These are phyloP conservation scores for Coniosporium apollinis DNA, from an alignment of 495 filamentous ascomycete genomes.

Conservation along the genomic window DNA sequence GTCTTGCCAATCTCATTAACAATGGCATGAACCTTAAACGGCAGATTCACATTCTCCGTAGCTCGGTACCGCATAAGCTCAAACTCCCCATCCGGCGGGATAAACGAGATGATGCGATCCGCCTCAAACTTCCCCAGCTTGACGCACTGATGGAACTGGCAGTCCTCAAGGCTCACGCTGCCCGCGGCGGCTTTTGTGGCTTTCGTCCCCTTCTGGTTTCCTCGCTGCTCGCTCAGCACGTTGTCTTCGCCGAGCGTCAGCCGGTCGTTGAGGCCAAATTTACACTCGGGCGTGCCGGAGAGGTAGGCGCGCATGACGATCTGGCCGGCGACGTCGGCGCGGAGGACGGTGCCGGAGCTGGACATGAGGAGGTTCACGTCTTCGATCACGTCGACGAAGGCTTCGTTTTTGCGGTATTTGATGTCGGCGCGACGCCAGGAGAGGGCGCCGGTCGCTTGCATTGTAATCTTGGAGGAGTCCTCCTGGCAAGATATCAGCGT, in stretches of 20 bases:
- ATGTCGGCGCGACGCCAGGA: conserved; percentile 96
- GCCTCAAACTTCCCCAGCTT: conserved; percentile 95
- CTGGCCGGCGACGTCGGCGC: conserved; percentile 93
- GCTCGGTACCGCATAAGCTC: conserved; percentile 98
- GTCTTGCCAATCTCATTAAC: conserved; percentile 95
- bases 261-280: conserved; percentile 96
- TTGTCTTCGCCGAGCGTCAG: conserved; percentile 72
- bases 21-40: conserved; percentile 97
- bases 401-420: conserved; percentile 98
- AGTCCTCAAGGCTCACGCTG: conserved; percentile 92
- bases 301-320: conserved; percentile 99
- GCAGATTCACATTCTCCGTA: conserved; percentile 98
- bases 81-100: conserved; percentile 96
- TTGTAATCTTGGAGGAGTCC: conserved; percentile 92
- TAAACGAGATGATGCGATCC: conserved; percentile 93
- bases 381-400: conserved; percentile 98
- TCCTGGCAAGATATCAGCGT: conserved; percentile 26
- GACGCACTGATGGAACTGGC: conserved; percentile 98
- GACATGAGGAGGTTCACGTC: conserved; percentile 99
- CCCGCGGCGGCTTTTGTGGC: conserved; percentile 90
- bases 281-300: conserved; percentile 92
- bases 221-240: conserved; percentile 40
- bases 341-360: conserved; percentile 81
- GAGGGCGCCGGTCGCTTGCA: conserved; percentile 94
- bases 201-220: conserved; percentile 58